These are phyloP conservation scores for Sphaceloma murrayae DNA, from an alignment of 2,329 filamentous ascomycete genomes.

Conservation along the genomic window DNA sequence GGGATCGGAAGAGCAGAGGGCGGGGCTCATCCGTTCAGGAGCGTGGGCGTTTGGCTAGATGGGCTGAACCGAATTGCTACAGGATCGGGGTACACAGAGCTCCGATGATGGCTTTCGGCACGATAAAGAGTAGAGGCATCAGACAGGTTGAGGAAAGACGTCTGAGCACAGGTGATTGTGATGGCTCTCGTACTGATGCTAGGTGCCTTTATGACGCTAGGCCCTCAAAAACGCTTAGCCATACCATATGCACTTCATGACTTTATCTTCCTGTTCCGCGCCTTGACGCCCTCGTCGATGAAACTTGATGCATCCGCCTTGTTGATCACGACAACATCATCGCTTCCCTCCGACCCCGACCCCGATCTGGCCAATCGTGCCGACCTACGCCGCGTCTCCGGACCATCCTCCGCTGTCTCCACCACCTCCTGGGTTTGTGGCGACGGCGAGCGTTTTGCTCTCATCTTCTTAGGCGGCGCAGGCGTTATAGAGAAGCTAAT, in stretches of 20 bases:
- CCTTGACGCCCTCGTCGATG: conserved; percentile 6
- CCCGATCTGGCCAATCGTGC: conserved; percentile 5
- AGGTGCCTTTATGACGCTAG: no score
- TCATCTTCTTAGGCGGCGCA: background rate
- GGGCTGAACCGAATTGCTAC: no score
- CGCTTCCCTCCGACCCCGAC: conserved; percentile 9
- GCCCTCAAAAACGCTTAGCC: background rate
- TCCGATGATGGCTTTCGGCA: no score
- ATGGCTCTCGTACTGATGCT: conserved; percentile 3
- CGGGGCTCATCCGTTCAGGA: no score
- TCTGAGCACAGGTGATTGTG: no score
- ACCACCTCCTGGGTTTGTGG: no score
- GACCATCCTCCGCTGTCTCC: background rate
- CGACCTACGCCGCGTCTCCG: background rate
- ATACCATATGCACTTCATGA: background rate
- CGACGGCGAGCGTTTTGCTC: background rate
- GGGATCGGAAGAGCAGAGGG: no score
- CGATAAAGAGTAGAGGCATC: no score
- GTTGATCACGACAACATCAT: conserved; percentile 18
- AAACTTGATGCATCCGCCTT: conserved; percentile 9
- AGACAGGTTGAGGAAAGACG: no score
- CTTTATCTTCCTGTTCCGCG: conserved; percentile 5
- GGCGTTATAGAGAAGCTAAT: conserved; percentile 15
- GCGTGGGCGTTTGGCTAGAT: no score
- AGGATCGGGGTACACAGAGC: no score